Conservation (phyloP, 2,329 filamentous ascomycete species). For the Sarocladium brachiariae region DNA sequence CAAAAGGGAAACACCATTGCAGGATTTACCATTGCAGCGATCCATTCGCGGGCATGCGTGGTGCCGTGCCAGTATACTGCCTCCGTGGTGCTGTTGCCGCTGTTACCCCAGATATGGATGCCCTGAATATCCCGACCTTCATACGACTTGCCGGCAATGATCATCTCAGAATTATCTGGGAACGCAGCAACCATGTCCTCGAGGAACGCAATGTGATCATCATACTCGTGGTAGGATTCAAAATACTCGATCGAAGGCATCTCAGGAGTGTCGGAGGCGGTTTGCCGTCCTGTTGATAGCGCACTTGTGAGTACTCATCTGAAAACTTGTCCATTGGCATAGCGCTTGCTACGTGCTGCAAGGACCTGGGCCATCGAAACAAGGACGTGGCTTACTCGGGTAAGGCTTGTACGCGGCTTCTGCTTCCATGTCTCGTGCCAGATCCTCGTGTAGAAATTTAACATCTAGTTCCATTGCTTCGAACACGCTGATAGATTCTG, state of each 20-base stretch:
- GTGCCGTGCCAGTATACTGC: slow-evolving; percentile 45
- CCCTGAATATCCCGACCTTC: slow-evolving; percentile 51
- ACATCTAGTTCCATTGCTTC: background rate
- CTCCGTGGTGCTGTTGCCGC: slow-evolving; percentile 27
- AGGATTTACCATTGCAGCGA: slow-evolving; percentile 42
- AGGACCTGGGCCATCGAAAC: too few relatives aligned
- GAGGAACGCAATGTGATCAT: slow-evolving; percentile 43
- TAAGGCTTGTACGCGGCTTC: slow-evolving; percentile 5
- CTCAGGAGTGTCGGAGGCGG: background rate
- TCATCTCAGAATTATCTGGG: slow-evolving; percentile 39
- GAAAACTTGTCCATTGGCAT: too few relatives aligned
- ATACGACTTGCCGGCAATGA: slow-evolving; percentile 36
- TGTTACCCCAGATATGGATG: slow-evolving; percentile 41
- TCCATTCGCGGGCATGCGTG: slow-evolving; percentile 49
- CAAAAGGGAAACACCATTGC: background rate
- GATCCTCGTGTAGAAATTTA: background rate
- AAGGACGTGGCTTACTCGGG: background rate
- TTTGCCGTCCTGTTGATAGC: background rate
- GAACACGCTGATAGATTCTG: background rate
- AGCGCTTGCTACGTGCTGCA: too few relatives aligned
- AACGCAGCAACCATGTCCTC: slow-evolving; percentile 37
- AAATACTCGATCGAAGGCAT: slow-evolving; percentile 34
- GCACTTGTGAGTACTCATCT: too few relatives aligned
- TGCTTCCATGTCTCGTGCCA: slow-evolving; percentile 2
- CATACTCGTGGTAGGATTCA: slow-evolving; percentile 44